phyloP scores from a whole-genome alignment of 805 yeast genomes.

The Myxozyma vanderwaltii region DNA sequence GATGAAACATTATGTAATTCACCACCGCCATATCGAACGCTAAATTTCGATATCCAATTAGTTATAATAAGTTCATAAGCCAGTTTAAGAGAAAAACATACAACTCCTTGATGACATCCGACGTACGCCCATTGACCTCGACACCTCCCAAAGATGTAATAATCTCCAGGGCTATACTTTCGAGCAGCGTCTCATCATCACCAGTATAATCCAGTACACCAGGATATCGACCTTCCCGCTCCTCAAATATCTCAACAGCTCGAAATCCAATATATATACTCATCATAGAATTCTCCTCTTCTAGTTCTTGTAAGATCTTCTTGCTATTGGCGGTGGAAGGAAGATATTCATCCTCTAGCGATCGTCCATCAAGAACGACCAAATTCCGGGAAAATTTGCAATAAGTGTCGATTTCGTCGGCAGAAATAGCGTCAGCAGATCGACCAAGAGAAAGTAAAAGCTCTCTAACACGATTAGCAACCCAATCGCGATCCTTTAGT shows the following conservation, averaged over 20 bases:
- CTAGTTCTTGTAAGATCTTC: constrained; percentile 13
- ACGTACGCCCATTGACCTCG: constrained; percentile 14
- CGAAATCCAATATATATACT: constrained; percentile 37
- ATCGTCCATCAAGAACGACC: constrained; percentile 52
- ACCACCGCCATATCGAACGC: constrained; percentile 43
- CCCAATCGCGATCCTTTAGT: constrained; percentile 48
- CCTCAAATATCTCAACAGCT: constrained; percentile 36
- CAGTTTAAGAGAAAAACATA: constrained; percentile 34
- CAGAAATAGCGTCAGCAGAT: constrained; percentile 41
- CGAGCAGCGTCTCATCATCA: constrained; percentile 19
- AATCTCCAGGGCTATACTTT: constrained; percentile 17
- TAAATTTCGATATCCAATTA: background rate
- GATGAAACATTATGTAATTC: constrained; percentile 64
- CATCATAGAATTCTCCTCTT: constrained; percentile 31
- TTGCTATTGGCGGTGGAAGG: constrained; percentile 12
- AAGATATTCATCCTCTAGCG: constrained; percentile 31
- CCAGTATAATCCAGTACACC: constrained; percentile 16
- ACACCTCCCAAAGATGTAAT: constrained; percentile 19
- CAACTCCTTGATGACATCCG: constrained; percentile 51
- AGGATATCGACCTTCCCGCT: constrained; percentile 23
- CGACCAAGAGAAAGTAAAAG: constrained; percentile 41
- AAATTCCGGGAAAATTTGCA: constrained; percentile 63
- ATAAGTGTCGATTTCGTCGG: constrained; percentile 51
- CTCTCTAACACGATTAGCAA: constrained; percentile 44
- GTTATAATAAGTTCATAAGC: too few relatives aligned